Base-by-base conservation (phyloP, 148 eudicot genomes). In the Silene latifolia region DNA sequence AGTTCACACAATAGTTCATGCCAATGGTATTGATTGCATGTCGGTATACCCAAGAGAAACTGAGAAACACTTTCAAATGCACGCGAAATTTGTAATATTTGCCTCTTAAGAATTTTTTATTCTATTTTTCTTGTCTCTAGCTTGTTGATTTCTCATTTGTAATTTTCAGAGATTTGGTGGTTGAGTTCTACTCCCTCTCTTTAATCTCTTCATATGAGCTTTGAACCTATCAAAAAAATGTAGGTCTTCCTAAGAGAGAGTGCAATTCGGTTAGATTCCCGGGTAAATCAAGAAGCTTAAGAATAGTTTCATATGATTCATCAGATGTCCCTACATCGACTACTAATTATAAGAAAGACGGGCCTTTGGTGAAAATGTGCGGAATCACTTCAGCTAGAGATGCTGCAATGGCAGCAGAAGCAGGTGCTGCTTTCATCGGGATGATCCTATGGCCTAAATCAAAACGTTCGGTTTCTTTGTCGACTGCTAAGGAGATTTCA, bases 371-470 rank as follows among this genome's bases (percentile, higher is more conserved):
- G 51, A 96, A 96, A 72, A 92, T 96, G 97, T 92, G 99, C 75
- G 99, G 94, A 73, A 88, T 96, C 58, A 92, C 94, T 54, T 92
- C 99, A 75, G 89, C 94, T 80, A 84, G 74, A 82, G 98, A 92
- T 83, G 99, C 99, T 85, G 97, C 92, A 59, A 62, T 92, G 66
- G 98, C 99, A 76, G 96, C 96, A 42, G 85, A 95, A 84, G 97
- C 99, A 24, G 99, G 98, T 79, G 98, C 99, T 72, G 82, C 87
- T 82, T 86, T 90, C 71, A 89, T 96, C 64, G 99, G 99, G 42
- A 92, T 96, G 98, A 96, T 96, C 72, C 11, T 96, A 19, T 92
- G 98, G 99, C 98, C 99, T 8, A 85, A 90, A 67, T 92, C 98
- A n/a, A 96, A 89, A 80, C 94, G 95, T 27, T 92, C 98, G 3